A percentile compares a stretch with the other conserved stretches of the same genome.
These are phyloP conservation scores for Arthroderma sp. DNA, from an alignment of 2,329 filamentous ascomycete species.

Conservation along the genomic window DNA sequence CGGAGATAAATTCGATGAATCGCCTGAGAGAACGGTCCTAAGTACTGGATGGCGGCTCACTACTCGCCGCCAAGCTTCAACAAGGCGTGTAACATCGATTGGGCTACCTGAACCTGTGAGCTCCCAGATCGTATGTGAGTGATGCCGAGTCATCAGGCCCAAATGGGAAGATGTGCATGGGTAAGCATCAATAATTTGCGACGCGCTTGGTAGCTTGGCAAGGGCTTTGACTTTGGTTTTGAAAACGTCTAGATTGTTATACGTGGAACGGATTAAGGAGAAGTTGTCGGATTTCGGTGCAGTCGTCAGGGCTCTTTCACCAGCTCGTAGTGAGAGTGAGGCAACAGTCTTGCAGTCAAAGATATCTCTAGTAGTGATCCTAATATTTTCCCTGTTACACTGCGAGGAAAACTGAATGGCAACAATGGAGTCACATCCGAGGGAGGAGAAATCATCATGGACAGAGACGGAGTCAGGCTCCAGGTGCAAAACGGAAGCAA, in stretches of 20 bases:
- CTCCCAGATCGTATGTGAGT: conserved; percentile 8
- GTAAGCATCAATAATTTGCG: conserved; percentile 5
- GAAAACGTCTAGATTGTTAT: conserved; percentile 1
- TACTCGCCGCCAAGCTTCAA: conserved; percentile 2
- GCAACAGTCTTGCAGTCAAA: conserved; percentile 6
- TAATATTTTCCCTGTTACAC: conserved; percentile 4
- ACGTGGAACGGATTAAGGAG: conserved; percentile 1
- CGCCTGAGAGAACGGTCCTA: conserved; percentile 1
- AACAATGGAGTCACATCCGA: conserved; percentile 27
- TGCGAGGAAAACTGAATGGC: conserved; percentile 20
- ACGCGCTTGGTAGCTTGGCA: background rate
- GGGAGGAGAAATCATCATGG: conserved; percentile 4
- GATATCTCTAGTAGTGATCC: conserved; percentile 5
- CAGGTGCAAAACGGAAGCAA: conserved; percentile 1
- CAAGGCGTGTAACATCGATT: conserved; percentile 1
- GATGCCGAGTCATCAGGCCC: conserved; percentile 5
- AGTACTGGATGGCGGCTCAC: conserved; percentile 2
- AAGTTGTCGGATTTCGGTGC: background rate
- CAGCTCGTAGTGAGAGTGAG: background rate
- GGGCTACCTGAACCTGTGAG: background rate
- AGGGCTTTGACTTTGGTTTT: background rate
- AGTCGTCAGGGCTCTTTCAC: background rate
- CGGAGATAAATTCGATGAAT: background rate
- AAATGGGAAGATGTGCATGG: conserved; percentile 6
- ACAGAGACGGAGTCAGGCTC: conserved; percentile 17